Evolutionary conservation across 2,329 filamentous ascomycete species (phyloP).

Genomic region (Phialemoniopsis sp.): DNA sequence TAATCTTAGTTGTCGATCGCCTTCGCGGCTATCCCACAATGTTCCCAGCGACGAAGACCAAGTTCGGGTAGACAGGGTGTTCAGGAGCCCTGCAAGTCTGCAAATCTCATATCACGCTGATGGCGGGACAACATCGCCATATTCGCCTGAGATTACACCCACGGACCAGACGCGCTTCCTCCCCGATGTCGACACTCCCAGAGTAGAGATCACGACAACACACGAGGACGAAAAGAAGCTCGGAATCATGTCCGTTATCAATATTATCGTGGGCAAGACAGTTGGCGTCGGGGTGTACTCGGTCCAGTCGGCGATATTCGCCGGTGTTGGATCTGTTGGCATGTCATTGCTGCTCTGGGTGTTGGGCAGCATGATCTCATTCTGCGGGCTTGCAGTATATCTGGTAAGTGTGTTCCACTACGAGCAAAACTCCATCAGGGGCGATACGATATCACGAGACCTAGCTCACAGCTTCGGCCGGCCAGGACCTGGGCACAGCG

Average conservation of each 20-base stretch:
- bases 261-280: conserved; percentile 30
- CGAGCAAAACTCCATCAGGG: too few species aligned
- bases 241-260: conserved; percentile 28
- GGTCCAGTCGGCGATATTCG: conserved; percentile 52
- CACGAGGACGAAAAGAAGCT: conserved; percentile 20
- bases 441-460: too few species aligned
- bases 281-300: conserved; percentile 45
- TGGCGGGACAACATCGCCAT: conserved; percentile 5
- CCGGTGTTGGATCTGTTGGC: conserved; percentile 49
- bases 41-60: conserved; percentile 8
- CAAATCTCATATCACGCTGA: conserved; percentile 13
- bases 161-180: conserved; percentile 16
- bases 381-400: conserved; percentile 39
- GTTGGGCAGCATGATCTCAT: conserved; percentile 39
- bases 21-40: conserved; percentile 16
- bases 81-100: conserved; percentile 11
- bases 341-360: conserved; percentile 51
- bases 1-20: conserved; percentile 23
- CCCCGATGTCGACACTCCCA: conserved; percentile 9
- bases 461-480: too few species aligned
- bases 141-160: conserved; percentile 8
- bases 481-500: conserved; percentile 35
- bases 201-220: neutral
- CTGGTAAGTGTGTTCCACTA: conserved; percentile 15
- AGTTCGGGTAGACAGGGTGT: conserved; percentile 3